phyloP scores from a whole-genome alignment of 1,284 basidiomycete species.

The Amylostereum areolatum region DNA sequence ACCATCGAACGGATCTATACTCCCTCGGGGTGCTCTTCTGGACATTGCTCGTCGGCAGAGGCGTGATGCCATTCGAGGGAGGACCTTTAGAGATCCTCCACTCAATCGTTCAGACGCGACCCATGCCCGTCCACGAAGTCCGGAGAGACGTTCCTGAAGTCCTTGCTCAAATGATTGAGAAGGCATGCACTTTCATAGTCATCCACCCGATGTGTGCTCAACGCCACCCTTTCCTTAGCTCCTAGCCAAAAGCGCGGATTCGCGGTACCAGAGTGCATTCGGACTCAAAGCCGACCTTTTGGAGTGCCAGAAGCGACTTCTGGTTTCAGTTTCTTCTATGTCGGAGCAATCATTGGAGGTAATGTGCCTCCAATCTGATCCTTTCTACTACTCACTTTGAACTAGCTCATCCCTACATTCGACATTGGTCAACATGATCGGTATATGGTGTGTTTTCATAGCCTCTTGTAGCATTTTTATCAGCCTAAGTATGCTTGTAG shows the following conservation, averaged over 20 bases:
- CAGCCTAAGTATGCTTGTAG: conserved; percentile 21
- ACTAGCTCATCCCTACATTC: conserved; percentile 59
- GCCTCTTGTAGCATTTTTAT: background rate
- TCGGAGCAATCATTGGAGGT: conserved; percentile 56
- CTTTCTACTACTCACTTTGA: conserved; percentile 4
- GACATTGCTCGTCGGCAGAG: conserved; percentile 61
- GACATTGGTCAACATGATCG: conserved; percentile 58
- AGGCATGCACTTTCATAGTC: conserved; percentile 30
- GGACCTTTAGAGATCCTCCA: conserved; percentile 60
- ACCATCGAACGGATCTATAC: conserved; percentile 67
- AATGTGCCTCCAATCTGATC: conserved; percentile 9
- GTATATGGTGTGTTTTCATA: conserved; percentile 39
- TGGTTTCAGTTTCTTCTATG: conserved; percentile 49
- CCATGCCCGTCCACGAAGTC: conserved; percentile 71
- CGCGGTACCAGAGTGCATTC: conserved; percentile 62
- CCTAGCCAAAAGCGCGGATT: conserved; percentile 57
- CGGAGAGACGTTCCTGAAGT: conserved; percentile 65
- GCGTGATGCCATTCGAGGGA: conserved; percentile 68
- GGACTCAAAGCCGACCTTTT: conserved; percentile 61
- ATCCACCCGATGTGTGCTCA: too few species aligned
- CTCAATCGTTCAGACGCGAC: conserved; percentile 61
- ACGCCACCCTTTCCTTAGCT: conserved; percentile 38
- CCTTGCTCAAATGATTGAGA: conserved; percentile 63
- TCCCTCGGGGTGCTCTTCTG: conserved; percentile 66
- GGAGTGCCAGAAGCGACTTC: conserved; percentile 57